Percentiles rank a stretch among this genome's conserved stretches.
Conservation (phyloP, 352 stramenopile species). For the Pythium biforme region DNA sequence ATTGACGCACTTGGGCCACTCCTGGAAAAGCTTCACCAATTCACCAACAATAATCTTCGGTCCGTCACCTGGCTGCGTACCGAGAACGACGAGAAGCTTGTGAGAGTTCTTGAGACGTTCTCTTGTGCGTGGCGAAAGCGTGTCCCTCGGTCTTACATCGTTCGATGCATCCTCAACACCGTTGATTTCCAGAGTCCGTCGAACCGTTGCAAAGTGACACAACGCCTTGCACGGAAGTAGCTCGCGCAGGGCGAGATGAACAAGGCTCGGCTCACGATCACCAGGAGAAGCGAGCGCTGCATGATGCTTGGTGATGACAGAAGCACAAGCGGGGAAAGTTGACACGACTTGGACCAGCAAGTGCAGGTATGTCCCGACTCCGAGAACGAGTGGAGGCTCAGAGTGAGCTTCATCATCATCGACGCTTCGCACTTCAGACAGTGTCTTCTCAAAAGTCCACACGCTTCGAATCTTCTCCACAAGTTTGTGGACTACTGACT, state of each 20-base stretch:
- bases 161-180: constrained; percentile 25
- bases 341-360: constrained; percentile 74
- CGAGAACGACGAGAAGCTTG: constrained; percentile 61
- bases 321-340: constrained; percentile 65
- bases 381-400: constrained; percentile 25
- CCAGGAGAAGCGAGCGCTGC: constrained; percentile 2
- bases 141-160: constrained; percentile 18
- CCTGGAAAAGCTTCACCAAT: constrained; percentile 65
- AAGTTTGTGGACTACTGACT: constrained; percentile 62
- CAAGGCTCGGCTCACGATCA: constrained; percentile 35
- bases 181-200: constrained; percentile 53
- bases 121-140: constrained; percentile 39
- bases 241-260: constrained; percentile 59
- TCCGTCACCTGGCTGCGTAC: constrained; percentile 71
- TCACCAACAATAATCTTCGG: constrained; percentile 77
- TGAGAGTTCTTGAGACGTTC: constrained; percentile 69
- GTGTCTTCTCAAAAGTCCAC: constrained; percentile 54
- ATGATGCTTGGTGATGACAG: constrained; percentile 52
- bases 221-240: constrained; percentile 74
- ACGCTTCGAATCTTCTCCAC: constrained; percentile 53
- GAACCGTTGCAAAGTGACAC: constrained; percentile 57
- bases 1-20: constrained; percentile 42
- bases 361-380: constrained; percentile 66
- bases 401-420: constrained; percentile 4
- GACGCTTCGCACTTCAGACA: constrained; percentile 16